Conservation (phyloP, 140 eudicot species). For the Flaveria floridana region DNA sequence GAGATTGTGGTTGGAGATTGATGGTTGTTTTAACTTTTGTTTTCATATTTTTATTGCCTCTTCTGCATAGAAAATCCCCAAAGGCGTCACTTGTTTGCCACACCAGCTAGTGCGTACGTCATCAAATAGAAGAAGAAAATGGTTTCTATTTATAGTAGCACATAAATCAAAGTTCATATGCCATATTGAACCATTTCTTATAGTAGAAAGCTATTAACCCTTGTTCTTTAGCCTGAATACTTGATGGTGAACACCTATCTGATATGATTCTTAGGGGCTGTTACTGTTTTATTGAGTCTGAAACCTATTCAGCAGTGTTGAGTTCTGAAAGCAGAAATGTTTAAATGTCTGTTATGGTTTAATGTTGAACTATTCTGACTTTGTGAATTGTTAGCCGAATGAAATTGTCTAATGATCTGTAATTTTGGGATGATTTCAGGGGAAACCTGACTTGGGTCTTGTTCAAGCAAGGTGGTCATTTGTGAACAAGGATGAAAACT, state of each 20-base stretch:
- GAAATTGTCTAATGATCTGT: neutral
- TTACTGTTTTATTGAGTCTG: neutral
- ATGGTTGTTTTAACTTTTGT: neutral
- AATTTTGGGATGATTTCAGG: constrained; percentile 40
- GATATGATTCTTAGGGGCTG: neutral
- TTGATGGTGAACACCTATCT: neutral
- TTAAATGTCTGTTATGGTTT: neutral
- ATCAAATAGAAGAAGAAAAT: neutral
- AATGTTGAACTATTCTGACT: neutral
- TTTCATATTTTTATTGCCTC: neutral
- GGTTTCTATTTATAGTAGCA: neutral
- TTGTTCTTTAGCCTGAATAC: neutral
- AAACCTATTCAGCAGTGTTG: neutral
- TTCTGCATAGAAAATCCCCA: neutral
- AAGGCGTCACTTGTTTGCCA: neutral
- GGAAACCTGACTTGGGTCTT: constrained; percentile 70
- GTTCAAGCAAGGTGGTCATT: constrained; percentile 93
- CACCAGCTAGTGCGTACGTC: neutral
- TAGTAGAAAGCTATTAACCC: neutral
- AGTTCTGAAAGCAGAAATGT: neutral
- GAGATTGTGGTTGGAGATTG: neutral
- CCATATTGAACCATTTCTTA: neutral
- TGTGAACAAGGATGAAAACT: constrained; percentile 86
- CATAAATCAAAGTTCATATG: neutral
- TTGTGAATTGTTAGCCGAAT: neutral